Evolutionary conservation across 2,329 filamentous ascomycete genomes (phyloP).

Genomic region (Colletotrichum eleusines): DNA sequence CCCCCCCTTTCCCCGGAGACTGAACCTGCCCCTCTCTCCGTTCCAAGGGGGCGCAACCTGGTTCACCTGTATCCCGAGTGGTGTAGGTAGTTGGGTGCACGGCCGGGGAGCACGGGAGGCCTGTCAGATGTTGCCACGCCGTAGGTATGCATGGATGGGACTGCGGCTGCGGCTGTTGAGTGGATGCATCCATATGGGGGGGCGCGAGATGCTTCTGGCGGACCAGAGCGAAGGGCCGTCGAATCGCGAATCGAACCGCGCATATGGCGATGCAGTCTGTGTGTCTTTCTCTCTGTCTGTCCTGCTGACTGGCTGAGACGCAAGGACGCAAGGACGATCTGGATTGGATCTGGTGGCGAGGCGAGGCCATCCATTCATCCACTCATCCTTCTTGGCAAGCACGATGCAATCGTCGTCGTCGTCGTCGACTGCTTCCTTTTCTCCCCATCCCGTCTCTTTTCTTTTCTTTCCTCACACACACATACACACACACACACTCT

Average conservation of each 20-base stretch:
- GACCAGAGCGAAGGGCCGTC: too few species aligned
- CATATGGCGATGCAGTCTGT: not conserved
- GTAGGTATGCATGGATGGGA: conserved; percentile 10
- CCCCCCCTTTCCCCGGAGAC: not conserved
- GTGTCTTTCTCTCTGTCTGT: too few species aligned
- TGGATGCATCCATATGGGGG: too few species aligned
- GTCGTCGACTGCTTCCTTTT: not conserved
- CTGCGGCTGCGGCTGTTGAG: not conserved
- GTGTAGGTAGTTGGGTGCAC: too few species aligned
- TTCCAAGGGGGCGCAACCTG: conserved; percentile 2
- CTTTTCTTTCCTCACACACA: too few species aligned
- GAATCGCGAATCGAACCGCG: not conserved
- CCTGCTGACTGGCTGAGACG: conserved; percentile 13
- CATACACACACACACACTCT: too few species aligned
- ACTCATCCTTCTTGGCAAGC: too few species aligned
- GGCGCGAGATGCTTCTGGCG: too few species aligned
- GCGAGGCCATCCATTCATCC: too few species aligned
- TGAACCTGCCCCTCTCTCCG: not conserved
- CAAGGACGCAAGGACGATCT: not conserved
- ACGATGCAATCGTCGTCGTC: too few species aligned
- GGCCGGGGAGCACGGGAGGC: not conserved
- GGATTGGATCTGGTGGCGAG: too few species aligned
- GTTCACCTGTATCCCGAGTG: too few species aligned
- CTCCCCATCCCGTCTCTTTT: not conserved
- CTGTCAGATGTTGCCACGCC: conserved; percentile 27